Evolutionary conservation across 1,284 basidiomycete genomes (phyloP).

Genomic region (Trichosporon sp.): DNA sequence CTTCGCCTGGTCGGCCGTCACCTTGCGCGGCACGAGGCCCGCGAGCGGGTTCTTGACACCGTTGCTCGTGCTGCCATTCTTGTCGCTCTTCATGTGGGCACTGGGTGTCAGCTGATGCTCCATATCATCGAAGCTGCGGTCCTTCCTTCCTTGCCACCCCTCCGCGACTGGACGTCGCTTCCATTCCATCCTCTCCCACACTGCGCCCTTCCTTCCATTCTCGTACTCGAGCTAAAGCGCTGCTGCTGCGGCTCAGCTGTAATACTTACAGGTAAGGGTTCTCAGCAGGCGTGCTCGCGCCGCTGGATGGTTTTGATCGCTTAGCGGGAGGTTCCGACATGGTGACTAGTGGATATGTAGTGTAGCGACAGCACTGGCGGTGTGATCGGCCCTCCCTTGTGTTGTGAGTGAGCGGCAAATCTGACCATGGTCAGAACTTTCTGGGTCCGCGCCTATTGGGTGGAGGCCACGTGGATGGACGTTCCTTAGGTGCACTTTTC

Average conservation of each 20-base stretch:
- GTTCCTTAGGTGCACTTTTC: no score
- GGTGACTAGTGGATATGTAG: neutral
- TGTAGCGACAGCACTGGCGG: neutral
- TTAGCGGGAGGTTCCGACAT: constrained; percentile 41
- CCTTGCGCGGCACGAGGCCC: constrained; percentile 71
- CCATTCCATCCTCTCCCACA: neutral
- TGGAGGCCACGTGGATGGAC: constrained; percentile 4
- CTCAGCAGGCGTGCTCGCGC: constrained; percentile 23
- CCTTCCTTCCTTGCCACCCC: neutral
- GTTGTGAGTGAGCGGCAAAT: neutral
- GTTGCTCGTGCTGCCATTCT: constrained; percentile 1
- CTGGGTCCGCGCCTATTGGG: neutral
- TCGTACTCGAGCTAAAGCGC: no score
- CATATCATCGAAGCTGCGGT: neutral
- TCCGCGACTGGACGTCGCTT: no score
- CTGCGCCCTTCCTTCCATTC: no score
- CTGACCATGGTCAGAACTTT: constrained; percentile 1
- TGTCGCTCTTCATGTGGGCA: constrained; percentile 24
- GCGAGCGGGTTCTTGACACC: constrained; percentile 56
- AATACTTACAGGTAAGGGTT: constrained; percentile 41
- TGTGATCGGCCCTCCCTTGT: neutral
- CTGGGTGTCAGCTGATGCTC: constrained; percentile 9
- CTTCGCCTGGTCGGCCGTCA: constrained; percentile 66
- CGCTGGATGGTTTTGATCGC: constrained; percentile 31
- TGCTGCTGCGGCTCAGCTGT: neutral